Evolutionary conservation across 2,329 filamentous ascomycete genomes (phyloP), one percentile per base, ranked within the genome.

Genomic region (Aspergillus sp.): DNA sequence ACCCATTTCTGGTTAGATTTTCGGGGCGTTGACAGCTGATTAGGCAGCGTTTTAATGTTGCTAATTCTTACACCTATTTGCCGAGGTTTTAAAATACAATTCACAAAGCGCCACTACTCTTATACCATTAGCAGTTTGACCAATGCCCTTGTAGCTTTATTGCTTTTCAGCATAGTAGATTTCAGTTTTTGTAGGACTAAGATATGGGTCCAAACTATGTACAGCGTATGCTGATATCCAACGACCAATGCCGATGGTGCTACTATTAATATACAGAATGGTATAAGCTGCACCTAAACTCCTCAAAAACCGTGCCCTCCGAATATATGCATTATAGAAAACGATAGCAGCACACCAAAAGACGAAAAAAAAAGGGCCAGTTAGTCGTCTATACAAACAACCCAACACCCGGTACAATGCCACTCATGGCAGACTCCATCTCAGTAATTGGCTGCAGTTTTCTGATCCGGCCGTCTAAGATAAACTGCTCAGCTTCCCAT

Each of bases 401-500:
- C 31, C 70, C 71, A 48, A 64, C 67, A 48, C 67, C 67, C 7
- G 70, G 68, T 24, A 69, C 65, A 23, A 73, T 60, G 0, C 61
- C 65, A 50, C 66, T 67, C 27, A 73, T 52, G 1, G 64, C 62
- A 9, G 66, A 65, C 49, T 73, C 70, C 2, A 65, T 70, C 46
- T 72, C 72, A 21, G 73, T 65, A 15, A 71, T 50, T 19, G 71
- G 67, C 55, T 65, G 63, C 43, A 76, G 61, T 41, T 60, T 58
- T 15, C 64, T 68, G 15, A 68, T 67, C 3, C 75, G 67, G 56
- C 75, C 74, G 46, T 75, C 66, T 12, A 77, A 56, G 50, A 77
- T 70, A 56, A 73, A 64, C 46, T 68, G 62, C 58, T 77, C 75
- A n/a, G 75, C 74, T 56, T 77, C 69, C 75, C 75, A 77, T 33